Evolutionary conservation across 163 green algal genomes (phyloP).

Genomic region (Chlorella variabilis): DNA sequence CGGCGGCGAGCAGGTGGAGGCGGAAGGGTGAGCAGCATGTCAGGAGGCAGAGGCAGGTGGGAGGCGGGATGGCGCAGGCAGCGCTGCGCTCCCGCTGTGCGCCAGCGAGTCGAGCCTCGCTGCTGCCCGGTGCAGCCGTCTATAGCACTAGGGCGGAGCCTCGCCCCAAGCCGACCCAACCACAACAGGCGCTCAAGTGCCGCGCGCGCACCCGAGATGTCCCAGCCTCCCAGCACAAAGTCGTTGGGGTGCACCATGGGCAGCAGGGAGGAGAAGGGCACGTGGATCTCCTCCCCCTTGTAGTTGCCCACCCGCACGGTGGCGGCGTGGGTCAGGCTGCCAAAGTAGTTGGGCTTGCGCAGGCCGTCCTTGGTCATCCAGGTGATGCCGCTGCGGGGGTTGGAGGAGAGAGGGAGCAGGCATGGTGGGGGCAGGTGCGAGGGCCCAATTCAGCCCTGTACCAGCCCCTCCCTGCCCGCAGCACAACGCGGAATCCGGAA

Average conservation of each 20-base stretch:
- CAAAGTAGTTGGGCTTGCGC: conserved; percentile 97
- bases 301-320: conserved; percentile 94
- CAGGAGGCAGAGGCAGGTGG: too few relatives aligned
- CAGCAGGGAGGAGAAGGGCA: conserved; percentile 86
- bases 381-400: conserved; percentile 87
- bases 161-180: too few relatives aligned
- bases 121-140: too few relatives aligned
- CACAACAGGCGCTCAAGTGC: too few relatives aligned
- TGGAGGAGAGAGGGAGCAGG: neutral
- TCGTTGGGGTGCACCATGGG: conserved; percentile 98
- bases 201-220: conserved; percentile 87
- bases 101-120: too few relatives aligned
- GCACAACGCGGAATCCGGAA: neutral
- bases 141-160: too few relatives aligned
- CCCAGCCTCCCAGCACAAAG: conserved; percentile 97
- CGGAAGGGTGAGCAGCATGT: too few relatives aligned
- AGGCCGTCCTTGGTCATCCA: conserved; percentile 99
- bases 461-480: neutral
- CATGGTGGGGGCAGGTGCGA: neutral
- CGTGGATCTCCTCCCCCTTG: conserved; percentile 92
- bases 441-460: neutral
- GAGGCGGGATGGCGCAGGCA: too few relatives aligned
- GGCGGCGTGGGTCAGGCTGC: conserved; percentile 94
- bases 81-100: too few relatives aligned
- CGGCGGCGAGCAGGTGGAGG: neutral